These are phyloP conservation scores for Daldinia caldariorum DNA, from an alignment of 495 filamentous ascomycete genomes.

Conservation along the genomic window DNA sequence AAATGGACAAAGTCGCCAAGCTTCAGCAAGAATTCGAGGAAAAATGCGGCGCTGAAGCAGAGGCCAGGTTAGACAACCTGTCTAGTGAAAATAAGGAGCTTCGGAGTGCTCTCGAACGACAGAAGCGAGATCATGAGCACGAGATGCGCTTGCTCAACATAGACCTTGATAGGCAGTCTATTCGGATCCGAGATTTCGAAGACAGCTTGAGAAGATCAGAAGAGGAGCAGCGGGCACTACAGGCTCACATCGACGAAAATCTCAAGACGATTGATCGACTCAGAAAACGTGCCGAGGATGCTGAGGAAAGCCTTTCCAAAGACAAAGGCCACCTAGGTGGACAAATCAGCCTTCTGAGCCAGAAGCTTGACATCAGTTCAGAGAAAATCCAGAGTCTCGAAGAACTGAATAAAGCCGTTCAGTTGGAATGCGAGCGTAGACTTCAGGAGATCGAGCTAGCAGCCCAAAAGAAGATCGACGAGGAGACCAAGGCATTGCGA, in stretches of 20 bases:
- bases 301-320: constrained; percentile 48
- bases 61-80: constrained; percentile 43
- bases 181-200: constrained; percentile 34
- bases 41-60: constrained; percentile 43
- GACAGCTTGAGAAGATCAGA: constrained; percentile 38
- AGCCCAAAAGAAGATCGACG: constrained; percentile 46
- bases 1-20: constrained; percentile 44
- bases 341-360: constrained; percentile 47
- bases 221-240: constrained; percentile 35
- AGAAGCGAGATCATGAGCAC: constrained; percentile 48
- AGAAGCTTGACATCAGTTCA: constrained; percentile 44
- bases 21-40: constrained; percentile 47
- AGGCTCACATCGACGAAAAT: constrained; percentile 43
- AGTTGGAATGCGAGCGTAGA: constrained; percentile 47
- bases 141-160: constrained; percentile 37
- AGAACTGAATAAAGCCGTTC: constrained; percentile 74
- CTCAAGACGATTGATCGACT: constrained; percentile 47
- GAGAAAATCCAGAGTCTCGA: constrained; percentile 65
- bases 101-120: constrained; percentile 38
- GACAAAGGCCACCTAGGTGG: constrained; percentile 48
- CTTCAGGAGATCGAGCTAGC: constrained; percentile 49
- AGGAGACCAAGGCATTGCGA: constrained; percentile 53
- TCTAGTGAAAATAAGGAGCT: constrained; percentile 48
- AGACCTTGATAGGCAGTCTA: constrained; percentile 35
- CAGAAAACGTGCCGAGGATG: constrained; percentile 47